Percentiles rank a stretch among this genome's conserved stretches.
These are phyloP conservation scores for Astragalus glycyphyllos DNA, from an alignment of 306 rosid species.

Conservation along the genomic window DNA sequence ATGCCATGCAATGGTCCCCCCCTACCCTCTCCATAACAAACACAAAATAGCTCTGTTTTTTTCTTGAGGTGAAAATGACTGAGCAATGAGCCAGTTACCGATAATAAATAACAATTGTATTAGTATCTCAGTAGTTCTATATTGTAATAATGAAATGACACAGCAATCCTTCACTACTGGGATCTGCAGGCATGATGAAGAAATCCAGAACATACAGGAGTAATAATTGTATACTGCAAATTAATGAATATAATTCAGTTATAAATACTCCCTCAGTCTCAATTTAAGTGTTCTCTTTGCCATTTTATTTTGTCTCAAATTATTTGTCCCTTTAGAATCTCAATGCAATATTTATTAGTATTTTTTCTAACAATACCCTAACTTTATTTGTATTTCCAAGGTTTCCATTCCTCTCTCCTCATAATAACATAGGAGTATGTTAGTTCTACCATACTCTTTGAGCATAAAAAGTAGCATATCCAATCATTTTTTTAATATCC, in stretches of 20 bases:
- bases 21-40: background rate
- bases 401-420: too few species aligned
- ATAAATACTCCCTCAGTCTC: too few species aligned
- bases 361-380: too few species aligned
- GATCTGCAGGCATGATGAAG: background rate
- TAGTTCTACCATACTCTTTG: too few species aligned
- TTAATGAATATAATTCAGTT: background rate
- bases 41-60: background rate
- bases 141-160: constrained; percentile 2
- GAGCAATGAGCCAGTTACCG: background rate
- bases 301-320: too few species aligned
- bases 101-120: background rate
- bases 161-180: constrained; percentile 3
- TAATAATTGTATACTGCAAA: constrained; percentile 10
- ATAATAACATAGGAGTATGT: too few species aligned
- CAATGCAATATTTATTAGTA: too few species aligned
- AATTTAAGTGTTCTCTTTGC: too few species aligned
- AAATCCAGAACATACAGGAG: background rate
- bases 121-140: background rate
- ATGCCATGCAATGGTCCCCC: constrained; percentile 50
- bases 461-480: too few species aligned
- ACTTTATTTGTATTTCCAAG: too few species aligned
- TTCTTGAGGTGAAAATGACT: constrained; percentile 29
- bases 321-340: too few species aligned
- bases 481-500: too few species aligned